Evolutionary conservation across 2,329 filamentous ascomycete species (phyloP).

Genomic region (Cladophialophora carrionii): DNA sequence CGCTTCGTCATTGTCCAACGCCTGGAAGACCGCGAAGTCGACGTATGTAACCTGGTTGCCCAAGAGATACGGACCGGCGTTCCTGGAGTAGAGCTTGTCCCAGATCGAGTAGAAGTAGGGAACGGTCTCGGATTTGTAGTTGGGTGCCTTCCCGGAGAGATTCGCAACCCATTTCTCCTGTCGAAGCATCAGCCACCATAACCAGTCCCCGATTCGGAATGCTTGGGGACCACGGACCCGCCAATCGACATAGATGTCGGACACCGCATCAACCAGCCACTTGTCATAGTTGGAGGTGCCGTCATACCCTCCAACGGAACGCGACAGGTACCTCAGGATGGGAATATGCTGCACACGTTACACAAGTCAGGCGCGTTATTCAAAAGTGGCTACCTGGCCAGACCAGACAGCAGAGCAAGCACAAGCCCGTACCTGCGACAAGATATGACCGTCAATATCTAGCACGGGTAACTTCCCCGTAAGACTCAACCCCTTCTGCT

Average conservation of each 20-base stretch:
- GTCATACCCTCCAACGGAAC: conserved; percentile 45
- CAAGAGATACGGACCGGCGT: conserved; percentile 45
- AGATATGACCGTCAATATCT: conserved; percentile 43
- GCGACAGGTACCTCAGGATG: conserved; percentile 46
- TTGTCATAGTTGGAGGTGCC: conserved; percentile 46
- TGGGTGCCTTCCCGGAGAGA: conserved; percentile 37
- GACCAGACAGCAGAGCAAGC: background rate
- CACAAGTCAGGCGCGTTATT: background rate
- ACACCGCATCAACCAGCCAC: conserved; percentile 45
- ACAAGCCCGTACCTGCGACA: conserved; percentile 37
- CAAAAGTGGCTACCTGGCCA: background rate
- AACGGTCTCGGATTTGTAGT: conserved; percentile 43
- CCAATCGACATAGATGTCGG: conserved; percentile 50
- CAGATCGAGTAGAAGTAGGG: conserved; percentile 43
- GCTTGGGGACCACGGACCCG: conserved; percentile 40
- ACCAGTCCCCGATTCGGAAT: background rate
- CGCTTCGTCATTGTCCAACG: conserved; percentile 45
- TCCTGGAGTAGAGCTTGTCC: conserved; percentile 41
- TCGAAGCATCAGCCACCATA: background rate
- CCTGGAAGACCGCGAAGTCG: conserved; percentile 49
- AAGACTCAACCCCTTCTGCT: conserved; percentile 38
- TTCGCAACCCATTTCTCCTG: conserved; percentile 41
- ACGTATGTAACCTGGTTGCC: conserved; percentile 46
- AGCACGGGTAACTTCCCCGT: conserved; percentile 46
- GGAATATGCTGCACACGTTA: conserved; percentile 40